Evolutionary conservation across 1,284 basidiomycete species (phyloP), one percentile per base, ranked within the genome.

Genomic region (Naganishia cerealis): DNA sequence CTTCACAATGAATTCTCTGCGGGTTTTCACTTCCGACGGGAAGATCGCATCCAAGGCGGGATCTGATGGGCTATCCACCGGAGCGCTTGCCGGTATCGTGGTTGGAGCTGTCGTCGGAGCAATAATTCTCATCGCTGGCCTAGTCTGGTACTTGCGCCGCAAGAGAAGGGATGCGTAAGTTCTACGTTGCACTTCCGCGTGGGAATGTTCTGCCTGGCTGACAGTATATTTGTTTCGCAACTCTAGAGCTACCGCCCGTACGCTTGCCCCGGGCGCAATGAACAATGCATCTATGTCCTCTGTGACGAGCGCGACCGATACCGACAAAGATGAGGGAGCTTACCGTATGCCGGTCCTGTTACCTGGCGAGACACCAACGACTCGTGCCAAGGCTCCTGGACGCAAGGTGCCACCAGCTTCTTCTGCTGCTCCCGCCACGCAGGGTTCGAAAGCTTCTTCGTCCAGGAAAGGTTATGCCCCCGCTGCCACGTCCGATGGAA

Each of bases 1-100:
- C 76, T 89, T 87, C 86, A 85, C 85, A 65, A 81, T 89, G 75
- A 85, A 86, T 73, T 82, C 84, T 3, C 75, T 88, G 40, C 81
- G 83, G 29, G 80, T 87, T 10, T 89, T 87, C 77, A 83, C 81
- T 2, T 53, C 40, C 7, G 57, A 18, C 18, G 63, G 63, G 16
- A 24, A 66, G 36, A 56, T 57, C n/a, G 63, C 63, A 8, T 56
- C 55, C 13, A 57, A 48, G 15, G 63, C 63, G 2, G 63, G 63
- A 12, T 42, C 40, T 36, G 61, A 63, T 18, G 61, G 61, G 0
- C 42, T 66, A 1, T 36, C 54, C n/a, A 36, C 63, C 0, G 63
- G 63, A 1, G 63, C 54, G 8, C 40, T 66, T 38, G 63, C 63
- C 8, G 63, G 63, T 24, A 57, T 66, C 21, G 54, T 66, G 9